Percentiles rank a stretch among this genome's conserved stretches.
Evolutionary conservation across 306 rosid genomes (phyloP).

Genomic region (Trifolium pratense): DNA sequence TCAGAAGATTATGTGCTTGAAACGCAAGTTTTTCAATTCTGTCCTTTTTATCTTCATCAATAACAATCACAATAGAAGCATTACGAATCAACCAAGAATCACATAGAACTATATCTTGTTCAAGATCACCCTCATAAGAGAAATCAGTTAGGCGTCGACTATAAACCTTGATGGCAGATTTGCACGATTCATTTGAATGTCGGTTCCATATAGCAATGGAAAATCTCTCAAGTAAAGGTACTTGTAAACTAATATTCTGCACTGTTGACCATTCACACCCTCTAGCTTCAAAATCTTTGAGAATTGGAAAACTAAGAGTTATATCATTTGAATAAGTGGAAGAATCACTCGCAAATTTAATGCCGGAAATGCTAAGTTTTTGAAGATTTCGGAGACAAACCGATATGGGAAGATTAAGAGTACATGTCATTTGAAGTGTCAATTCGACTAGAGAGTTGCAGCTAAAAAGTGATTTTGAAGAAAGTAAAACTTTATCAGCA

Average conservation of each 20-base stretch:
- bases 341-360: slow-evolving; percentile 40
- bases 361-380: slow-evolving; percentile 43
- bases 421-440: slow-evolving; percentile 47
- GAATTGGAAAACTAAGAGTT: slow-evolving; percentile 46
- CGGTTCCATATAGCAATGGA: slow-evolving; percentile 35
- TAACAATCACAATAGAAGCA: slow-evolving; percentile 49
- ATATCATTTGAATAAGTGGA: slow-evolving; percentile 32
- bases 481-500: slow-evolving; percentile 24
- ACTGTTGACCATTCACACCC: slow-evolving; percentile 48
- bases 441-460: slow-evolving; percentile 48
- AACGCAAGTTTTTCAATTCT: slow-evolving; percentile 2
- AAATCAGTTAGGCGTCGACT: slow-evolving; percentile 37
- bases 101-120: slow-evolving; percentile 23
- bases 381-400: slow-evolving; percentile 48
- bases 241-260: slow-evolving; percentile 42
- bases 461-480: slow-evolving; percentile 38
- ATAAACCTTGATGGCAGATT: slow-evolving; percentile 35
- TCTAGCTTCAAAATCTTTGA: slow-evolving; percentile 55
- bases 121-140: slow-evolving; percentile 52
- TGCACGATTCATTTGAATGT: slow-evolving; percentile 35
- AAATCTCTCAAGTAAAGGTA: slow-evolving; percentile 48
- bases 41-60: slow-evolving; percentile 42
- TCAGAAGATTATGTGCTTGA: slow-evolving; percentile 36
- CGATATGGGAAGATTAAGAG: slow-evolving; percentile 39
- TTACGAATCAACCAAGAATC: slow-evolving; percentile 29